These are phyloP conservation scores for Lyophyllum shimeji DNA, from an alignment of 768 basidiomycete species.

Conservation along the genomic window DNA sequence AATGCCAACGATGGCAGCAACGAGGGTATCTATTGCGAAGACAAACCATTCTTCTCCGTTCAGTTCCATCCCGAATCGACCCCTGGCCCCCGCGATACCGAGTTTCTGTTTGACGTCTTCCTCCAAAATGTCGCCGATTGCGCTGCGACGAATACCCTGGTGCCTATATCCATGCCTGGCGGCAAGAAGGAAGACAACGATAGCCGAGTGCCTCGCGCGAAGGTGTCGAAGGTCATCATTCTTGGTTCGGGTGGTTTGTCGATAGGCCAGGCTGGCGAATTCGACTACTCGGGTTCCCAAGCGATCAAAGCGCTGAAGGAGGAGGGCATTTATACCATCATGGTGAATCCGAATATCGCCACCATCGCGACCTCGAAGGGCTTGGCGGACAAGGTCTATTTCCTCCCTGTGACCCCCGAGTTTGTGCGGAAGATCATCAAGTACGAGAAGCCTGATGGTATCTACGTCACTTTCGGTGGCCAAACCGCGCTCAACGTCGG, in stretches of 20 bases:
- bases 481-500: slow-evolving; percentile 97
- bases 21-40: slow-evolving; percentile 93
- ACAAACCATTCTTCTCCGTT: slow-evolving; percentile 96
- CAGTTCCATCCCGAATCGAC: slow-evolving; percentile 99
- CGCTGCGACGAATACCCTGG: slow-evolving; percentile 50
- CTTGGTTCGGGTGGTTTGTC: slow-evolving; percentile 97
- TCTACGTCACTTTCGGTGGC: slow-evolving; percentile 98
- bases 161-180: slow-evolving; percentile 69
- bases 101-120: slow-evolving; percentile 98
- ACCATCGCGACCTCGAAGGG: slow-evolving; percentile 98
- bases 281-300: slow-evolving; percentile 99
- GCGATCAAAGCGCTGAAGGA: slow-evolving; percentile 99
- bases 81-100: slow-evolving; percentile 96
- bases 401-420: slow-evolving; percentile 96
- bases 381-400: slow-evolving; percentile 99
- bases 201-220: slow-evolving; percentile 61
- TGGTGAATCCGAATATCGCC: slow-evolving; percentile 98
- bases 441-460: slow-evolving; percentile 98
- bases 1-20: slow-evolving; percentile 98
- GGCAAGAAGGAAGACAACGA: slow-evolving; percentile 86
- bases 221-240: slow-evolving; percentile 92
- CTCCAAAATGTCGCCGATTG: slow-evolving; percentile 83
- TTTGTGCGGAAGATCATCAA: slow-evolving; percentile 98
- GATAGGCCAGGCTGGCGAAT: slow-evolving; percentile 98
- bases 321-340: slow-evolving; percentile 98